These are phyloP conservation scores for Novymonas esmeraldas DNA, from an alignment of 208 protist species.

Conservation along the genomic window DNA sequence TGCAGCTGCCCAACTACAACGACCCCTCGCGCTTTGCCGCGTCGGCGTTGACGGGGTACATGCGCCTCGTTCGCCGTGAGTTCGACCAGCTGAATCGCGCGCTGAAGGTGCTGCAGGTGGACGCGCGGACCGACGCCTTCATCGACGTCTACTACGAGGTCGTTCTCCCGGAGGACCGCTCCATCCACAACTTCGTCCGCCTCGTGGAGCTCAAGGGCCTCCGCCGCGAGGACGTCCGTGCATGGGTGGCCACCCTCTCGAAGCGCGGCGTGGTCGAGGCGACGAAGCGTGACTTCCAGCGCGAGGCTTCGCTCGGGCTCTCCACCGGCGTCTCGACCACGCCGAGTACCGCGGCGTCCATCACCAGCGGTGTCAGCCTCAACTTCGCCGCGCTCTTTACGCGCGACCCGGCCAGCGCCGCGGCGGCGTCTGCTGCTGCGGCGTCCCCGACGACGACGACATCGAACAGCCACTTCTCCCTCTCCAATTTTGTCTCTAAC, in stretches of 20 bases:
- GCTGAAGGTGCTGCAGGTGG: constrained; percentile 87
- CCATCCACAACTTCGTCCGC: constrained; percentile 88
- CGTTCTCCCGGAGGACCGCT: constrained; percentile 82
- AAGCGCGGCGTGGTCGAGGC: constrained; percentile 87
- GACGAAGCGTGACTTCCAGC: constrained; percentile 72
- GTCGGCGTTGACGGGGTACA: constrained; percentile 65
- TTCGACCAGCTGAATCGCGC: constrained; percentile 85
- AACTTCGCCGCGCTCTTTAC: constrained; percentile 62
- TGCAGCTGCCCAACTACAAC: constrained; percentile 90
- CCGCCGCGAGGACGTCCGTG: constrained; percentile 75
- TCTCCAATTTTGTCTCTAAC: constrained; percentile 36
- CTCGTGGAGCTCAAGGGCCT: constrained; percentile 85
- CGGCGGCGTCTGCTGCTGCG: constrained; percentile 9
- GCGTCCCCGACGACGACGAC: constrained; percentile 6
- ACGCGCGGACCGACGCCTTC: constrained; percentile 70
- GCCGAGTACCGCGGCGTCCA: background rate
- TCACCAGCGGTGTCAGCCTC: constrained; percentile 28
- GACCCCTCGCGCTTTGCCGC: constrained; percentile 70
- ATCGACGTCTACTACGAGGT: constrained; percentile 87
- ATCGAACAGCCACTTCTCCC: constrained; percentile 22
- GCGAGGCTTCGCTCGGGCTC: constrained; percentile 43
- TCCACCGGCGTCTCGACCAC: constrained; percentile 31
- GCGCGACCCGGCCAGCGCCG: constrained; percentile 28
- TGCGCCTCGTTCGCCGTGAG: constrained; percentile 74
- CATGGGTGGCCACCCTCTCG: constrained; percentile 79